Evolutionary conservation across 306 rosid genomes (phyloP).

Genomic region (Cucurbita ficifolia): DNA sequence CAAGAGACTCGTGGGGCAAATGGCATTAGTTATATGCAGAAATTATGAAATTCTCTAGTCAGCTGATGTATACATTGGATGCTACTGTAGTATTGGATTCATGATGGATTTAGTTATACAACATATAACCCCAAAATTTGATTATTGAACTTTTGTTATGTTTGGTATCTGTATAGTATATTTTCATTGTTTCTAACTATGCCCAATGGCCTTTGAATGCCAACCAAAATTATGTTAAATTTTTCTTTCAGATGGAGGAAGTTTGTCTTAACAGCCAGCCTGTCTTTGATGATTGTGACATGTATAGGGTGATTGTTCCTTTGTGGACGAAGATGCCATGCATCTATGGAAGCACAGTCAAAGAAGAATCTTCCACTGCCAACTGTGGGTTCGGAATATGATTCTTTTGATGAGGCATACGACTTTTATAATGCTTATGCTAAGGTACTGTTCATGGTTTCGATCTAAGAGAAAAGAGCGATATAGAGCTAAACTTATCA

Average conservation of each 20-base stretch:
- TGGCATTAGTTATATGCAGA: neutral
- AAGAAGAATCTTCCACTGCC: slow-evolving; percentile 28
- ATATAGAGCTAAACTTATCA: slow-evolving; percentile 42
- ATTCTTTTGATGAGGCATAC: slow-evolving; percentile 52
- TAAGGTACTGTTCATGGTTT: slow-evolving; percentile 58
- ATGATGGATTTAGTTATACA: neutral
- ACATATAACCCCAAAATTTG: neutral
- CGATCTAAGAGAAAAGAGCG: slow-evolving; percentile 62
- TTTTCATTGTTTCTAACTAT: neutral
- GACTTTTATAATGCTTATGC: slow-evolving; percentile 57
- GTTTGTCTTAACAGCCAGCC: slow-evolving; percentile 57
- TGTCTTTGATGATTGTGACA: slow-evolving; percentile 35
- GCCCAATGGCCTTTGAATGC: neutral
- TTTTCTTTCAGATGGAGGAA: slow-evolving; percentile 58
- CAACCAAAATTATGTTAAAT: neutral
- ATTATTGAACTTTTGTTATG: neutral
- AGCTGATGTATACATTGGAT: neutral
- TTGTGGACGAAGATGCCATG: slow-evolving; percentile 19
- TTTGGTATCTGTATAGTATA: neutral
- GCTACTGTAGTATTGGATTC: neutral
- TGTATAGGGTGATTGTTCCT: slow-evolving; percentile 27
- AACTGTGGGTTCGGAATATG: slow-evolving; percentile 57
- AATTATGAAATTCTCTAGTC: neutral
- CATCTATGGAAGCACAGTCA: slow-evolving; percentile 25
- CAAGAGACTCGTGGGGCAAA: neutral